Evolutionary conservation across 306 rosid species (phyloP).

Genomic region (Cicer cuneatum): DNA sequence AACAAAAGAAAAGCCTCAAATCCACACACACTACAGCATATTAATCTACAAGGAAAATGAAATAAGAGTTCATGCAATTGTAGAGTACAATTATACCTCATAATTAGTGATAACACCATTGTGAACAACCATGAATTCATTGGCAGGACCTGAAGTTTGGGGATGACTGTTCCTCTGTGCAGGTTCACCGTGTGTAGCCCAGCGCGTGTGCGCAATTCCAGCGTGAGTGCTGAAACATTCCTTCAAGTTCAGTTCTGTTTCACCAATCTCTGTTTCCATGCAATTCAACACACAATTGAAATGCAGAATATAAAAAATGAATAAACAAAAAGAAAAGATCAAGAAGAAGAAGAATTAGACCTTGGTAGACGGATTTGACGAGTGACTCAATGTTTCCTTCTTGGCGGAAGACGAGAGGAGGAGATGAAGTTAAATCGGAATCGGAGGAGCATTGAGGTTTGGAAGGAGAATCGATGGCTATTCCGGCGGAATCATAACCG

Average conservation of each 20-base stretch:
- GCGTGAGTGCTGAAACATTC: conserved; percentile 70
- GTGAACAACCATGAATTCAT: conserved; percentile 93
- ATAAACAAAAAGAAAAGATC: too few species aligned
- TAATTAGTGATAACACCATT: conserved; percentile 91
- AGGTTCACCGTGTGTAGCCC: conserved; percentile 99
- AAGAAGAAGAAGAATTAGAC: conserved; percentile 38
- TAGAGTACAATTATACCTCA: conserved; percentile 59
- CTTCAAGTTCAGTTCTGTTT: conserved; percentile 70
- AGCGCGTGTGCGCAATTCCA: conserved; percentile 95
- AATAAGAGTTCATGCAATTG: neutral
- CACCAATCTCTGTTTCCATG: conserved; percentile 66
- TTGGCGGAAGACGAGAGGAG: conserved; percentile 79
- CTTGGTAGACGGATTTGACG: conserved; percentile 88
- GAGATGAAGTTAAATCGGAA: conserved; percentile 35
- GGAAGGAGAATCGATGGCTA: conserved; percentile 69
- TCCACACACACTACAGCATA: neutral
- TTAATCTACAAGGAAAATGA: neutral
- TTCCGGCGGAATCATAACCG: conserved; percentile 97
- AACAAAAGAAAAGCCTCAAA: neutral
- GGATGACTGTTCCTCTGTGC: conserved; percentile 95
- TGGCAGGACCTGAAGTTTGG: conserved; percentile 75
- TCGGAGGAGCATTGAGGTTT: conserved; percentile 37
- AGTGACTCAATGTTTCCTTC: conserved; percentile 96
- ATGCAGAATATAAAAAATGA: neutral
- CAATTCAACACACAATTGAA: neutral